Evolutionary conservation across 208 protist genomes (phyloP).

Genomic region (Wallacemonas sp.): DNA sequence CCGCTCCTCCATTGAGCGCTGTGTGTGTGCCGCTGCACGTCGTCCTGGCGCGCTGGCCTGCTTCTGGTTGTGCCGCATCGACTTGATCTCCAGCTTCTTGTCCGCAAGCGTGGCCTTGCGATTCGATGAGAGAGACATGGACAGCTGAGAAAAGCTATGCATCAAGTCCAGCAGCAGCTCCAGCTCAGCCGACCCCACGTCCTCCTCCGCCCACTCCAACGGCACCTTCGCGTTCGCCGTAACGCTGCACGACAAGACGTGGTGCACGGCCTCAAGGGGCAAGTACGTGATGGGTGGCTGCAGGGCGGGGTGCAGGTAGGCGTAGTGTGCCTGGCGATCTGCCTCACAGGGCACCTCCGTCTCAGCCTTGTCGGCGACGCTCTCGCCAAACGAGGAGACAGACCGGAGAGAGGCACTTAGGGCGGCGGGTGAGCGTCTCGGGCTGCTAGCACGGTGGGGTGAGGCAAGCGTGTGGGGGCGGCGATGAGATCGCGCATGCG

Average conservation of each 20-base stretch:
- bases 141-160: constrained; percentile 27
- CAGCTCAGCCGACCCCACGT: constrained; percentile 28
- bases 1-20: background rate
- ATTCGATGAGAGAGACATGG: constrained; percentile 28
- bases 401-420: too few relatives aligned
- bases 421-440: too few relatives aligned
- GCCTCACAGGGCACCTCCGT: background rate
- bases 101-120: background rate
- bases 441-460: too few relatives aligned
- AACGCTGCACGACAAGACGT: constrained; percentile 28
- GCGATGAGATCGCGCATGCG: too few relatives aligned
- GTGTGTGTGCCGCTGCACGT: too few relatives aligned
- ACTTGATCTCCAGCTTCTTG: background rate
- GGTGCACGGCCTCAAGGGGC: constrained; percentile 38
- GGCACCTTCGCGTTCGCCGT: constrained; percentile 19
- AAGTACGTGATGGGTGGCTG: constrained; percentile 16
- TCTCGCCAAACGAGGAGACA: background rate
- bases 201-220: constrained; percentile 19
- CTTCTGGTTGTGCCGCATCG: background rate
- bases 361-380: background rate
- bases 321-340: constrained; percentile 7
- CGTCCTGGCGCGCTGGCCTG: too few relatives aligned
- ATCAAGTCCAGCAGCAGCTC: constrained; percentile 44
- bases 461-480: too few relatives aligned
- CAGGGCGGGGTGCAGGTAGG: constrained; percentile 8